Evolutionary conservation across 805 yeast species (phyloP).

Genomic region (Hanseniaspora singularis): DNA sequence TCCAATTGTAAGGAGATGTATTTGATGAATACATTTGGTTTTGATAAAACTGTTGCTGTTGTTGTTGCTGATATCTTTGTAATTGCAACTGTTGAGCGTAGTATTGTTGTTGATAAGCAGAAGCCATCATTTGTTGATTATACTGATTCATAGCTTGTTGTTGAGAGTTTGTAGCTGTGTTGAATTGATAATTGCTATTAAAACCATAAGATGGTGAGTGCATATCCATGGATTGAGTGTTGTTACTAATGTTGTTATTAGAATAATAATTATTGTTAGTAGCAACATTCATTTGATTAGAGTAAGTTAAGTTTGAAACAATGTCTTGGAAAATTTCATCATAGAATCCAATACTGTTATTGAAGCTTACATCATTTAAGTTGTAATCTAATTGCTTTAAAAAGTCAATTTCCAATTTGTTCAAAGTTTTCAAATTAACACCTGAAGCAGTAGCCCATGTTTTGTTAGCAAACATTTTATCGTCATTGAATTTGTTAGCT

Average conservation of each 20-base stretch:
- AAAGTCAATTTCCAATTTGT: constrained; percentile 62
- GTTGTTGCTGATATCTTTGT: constrained; percentile 5
- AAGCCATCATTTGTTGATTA: background rate
- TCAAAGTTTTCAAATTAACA: constrained; percentile 46
- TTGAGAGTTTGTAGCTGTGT: constrained; percentile 2
- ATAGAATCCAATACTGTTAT: constrained; percentile 6
- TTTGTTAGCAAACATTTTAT: constrained; percentile 86
- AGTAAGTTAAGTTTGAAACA: constrained; percentile 6
- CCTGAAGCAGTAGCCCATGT: constrained; percentile 98
- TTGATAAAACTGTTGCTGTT: no score
- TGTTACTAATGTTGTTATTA: no score
- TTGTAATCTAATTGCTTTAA: constrained; percentile 49
- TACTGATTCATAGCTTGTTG: background rate
- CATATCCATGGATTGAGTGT: background rate
- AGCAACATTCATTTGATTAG: background rate
- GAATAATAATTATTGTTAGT: background rate
- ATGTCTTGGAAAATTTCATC: constrained; percentile 13
- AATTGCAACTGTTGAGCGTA: constrained; percentile 7
- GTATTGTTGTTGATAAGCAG: constrained; percentile 6
- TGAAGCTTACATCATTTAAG: constrained; percentile 30
- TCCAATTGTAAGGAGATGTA: no score
- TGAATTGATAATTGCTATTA: background rate
- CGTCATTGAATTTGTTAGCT: constrained; percentile 92
- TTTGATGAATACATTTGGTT: no score
- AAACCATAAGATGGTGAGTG: background rate